Base-by-base conservation (phyloP, 2,329 filamentous ascomycete species). In the Sordariomycetes sp. region DNA sequence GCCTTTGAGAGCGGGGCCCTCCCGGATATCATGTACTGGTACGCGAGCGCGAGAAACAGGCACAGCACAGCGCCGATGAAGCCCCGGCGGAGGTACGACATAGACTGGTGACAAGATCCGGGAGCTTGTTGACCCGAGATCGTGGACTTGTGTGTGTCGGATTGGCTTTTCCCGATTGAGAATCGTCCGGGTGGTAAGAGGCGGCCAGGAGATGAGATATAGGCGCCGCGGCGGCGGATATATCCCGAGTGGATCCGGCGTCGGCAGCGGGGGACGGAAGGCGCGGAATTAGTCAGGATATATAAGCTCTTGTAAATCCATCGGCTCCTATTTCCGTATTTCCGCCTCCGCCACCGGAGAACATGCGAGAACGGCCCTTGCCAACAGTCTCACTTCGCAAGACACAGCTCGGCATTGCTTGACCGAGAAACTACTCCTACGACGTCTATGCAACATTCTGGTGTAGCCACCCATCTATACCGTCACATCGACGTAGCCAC, bases 401-500 rank as follows among this genome's bases (percentile, higher is more conserved):
- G n/a, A 45, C n/a, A 13, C 39, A 45, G 8, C 6, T 45, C 39
- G 7, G 13, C 15, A 45, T 45, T 17, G 39, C 39, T 45, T 2
- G 28, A 3, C 28, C 8, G n/a, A 17, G 39, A n/a, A 17, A 45
- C 39, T 45, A 17, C 8, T 8, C 39, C 17, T n/a, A 7, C 39
- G n/a, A 45, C 15, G 13, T 17, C 13, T n/a, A n/a, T n/a, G 2
- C n/a, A 17, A 13, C 6, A 17, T 17, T 45, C n/a, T n/a, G 15
- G n/a, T 17, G 20, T 3, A 12, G 48, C 2, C 48, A 20, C 51
- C n/a, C 51, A 52, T 52, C 51, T 52, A 56, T 48, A 39, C 28
- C 28, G 25, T 39, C 48, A 56, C n/a, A 52, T 56, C 55, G n/a
- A 56, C 55, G 10, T 32, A 53, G 10, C 68, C 69, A 5, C 76